Base-by-base conservation (phyloP, 331 rosid species). In the Prunus yedoensis region DNA sequence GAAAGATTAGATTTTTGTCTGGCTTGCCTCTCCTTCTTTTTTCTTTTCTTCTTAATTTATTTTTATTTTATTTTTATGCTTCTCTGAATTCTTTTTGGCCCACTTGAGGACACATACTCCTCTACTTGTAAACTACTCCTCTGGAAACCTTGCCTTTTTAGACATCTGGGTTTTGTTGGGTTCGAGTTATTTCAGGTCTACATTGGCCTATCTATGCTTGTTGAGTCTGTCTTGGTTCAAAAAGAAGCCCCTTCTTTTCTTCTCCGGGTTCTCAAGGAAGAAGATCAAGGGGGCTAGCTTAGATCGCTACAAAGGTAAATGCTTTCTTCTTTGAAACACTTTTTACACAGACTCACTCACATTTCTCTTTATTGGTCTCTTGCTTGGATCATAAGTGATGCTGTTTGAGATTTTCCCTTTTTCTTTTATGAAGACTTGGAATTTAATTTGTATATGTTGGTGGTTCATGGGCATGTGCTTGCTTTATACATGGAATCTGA, bases 371-470 rank as follows among this genome's bases (percentile, higher is more conserved):
- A 53, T 74, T 78, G 86, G 81, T 87, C 80, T 82, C 85, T 94
- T 92, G 65, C 97, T 89, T 95, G 90, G 87, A 84, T 87, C 78
- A 73, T 84, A 92, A 90, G 99, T 84, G 99, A 92, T 92, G 84
- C 97, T 85, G 88, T 84, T 80, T 68, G 17, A 65, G 74, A 62
- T 35, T 74, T 75, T 78, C 74, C 47, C 66, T 66, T 69, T 85
- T 75, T 47, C 46, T 77, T 86, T 78, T 81, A 15, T 59, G 76
- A 68, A 51, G 78, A 69, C 77, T 76, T 78, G 65, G 71, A 70
- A 70, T 69, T 83, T 82, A 47, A 70, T 86, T 76, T 80, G 54
- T 70, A 69, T 70, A 69, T 74, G 65, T 75, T 81, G 23, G 71
- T 67, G 70, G 30, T 76, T 35, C 79, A 52, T 75, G 80, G 79